phyloP scores from a whole-genome alignment of 371 early-diverging fungal species.

The Actinomucor elegans region DNA sequence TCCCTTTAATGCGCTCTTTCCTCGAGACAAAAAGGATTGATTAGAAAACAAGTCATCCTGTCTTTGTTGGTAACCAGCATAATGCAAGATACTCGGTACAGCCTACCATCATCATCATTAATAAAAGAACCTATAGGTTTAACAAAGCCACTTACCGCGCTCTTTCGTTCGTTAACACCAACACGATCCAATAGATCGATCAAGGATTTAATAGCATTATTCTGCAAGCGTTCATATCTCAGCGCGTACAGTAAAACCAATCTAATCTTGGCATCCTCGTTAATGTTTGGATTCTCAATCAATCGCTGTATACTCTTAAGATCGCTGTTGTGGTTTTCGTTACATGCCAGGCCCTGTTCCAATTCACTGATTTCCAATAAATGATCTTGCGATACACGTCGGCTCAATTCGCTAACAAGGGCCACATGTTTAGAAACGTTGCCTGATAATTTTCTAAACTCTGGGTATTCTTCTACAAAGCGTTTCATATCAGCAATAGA shows the following conservation, averaged over 20 bases:
- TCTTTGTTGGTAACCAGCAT: constrained; percentile 79
- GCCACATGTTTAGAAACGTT: constrained; percentile 98
- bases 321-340: constrained; percentile 81
- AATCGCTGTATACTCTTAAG: constrained; percentile 74
- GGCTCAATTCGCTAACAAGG: constrained; percentile 88
- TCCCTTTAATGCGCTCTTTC: constrained; percentile 82
- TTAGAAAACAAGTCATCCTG: constrained; percentile 89
- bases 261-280: constrained; percentile 76
- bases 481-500: constrained; percentile 96
- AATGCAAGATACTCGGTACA: constrained; percentile 73
- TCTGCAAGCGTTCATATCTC: constrained; percentile 82
- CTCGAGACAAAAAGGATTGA: constrained; percentile 78
- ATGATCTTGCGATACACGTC: constrained; percentile 71
- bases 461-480: constrained; percentile 97
- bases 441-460: constrained; percentile 90
- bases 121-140: neutral
- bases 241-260: constrained; percentile 85
- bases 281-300: constrained; percentile 63
- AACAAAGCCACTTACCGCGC: constrained; percentile 51
- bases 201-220: constrained; percentile 67
- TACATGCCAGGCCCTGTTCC: constrained; percentile 92
- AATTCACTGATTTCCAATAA: constrained; percentile 88
- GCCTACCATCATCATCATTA: constrained; percentile 34
- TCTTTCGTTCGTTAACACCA: constrained; percentile 73
- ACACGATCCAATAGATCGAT: constrained; percentile 65